Conservation (phyloP, 2,329 filamentous ascomycete species). For the Verticillium tricorpus region DNA sequence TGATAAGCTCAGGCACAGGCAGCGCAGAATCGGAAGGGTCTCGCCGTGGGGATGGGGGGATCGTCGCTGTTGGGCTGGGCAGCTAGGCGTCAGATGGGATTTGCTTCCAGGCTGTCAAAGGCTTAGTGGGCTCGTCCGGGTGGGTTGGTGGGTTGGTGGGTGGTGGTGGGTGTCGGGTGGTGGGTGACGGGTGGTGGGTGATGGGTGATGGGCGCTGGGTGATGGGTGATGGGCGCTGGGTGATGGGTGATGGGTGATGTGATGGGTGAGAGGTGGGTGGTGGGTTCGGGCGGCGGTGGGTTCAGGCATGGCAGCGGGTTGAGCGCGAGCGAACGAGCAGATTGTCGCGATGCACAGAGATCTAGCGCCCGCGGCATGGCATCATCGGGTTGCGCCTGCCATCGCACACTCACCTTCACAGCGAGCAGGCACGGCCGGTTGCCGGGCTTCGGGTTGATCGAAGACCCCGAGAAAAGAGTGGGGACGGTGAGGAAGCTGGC, state of each 20-base stretch:
- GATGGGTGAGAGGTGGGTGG: not conserved
- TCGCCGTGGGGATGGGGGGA: not conserved
- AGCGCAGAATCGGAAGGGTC: not conserved
- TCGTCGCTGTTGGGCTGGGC: not conserved
- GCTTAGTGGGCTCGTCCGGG: not conserved
- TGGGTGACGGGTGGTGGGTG: not conserved
- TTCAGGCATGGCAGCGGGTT: not conserved
- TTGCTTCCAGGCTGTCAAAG: not conserved
- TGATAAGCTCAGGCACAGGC: not conserved
- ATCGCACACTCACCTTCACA: not conserved
- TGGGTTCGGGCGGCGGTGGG: not conserved
- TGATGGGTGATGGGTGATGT: not conserved
- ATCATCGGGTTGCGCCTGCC: not conserved
- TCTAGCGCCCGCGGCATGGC: not conserved
- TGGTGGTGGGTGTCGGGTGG: not conserved
- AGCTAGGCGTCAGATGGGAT: not conserved
- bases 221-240: not conserved
- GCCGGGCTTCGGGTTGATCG: not conserved
- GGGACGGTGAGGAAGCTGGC: not conserved
- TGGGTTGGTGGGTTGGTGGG: not conserved
- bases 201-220: not conserved
- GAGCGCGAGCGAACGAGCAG: not conserved
- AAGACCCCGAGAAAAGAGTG: not conserved
- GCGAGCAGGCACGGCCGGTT: not conserved
- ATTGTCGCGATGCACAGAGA: not conserved